phyloP scores from a whole-genome alignment of 139 green algal species.

The Chlorella ohadii region DNA sequence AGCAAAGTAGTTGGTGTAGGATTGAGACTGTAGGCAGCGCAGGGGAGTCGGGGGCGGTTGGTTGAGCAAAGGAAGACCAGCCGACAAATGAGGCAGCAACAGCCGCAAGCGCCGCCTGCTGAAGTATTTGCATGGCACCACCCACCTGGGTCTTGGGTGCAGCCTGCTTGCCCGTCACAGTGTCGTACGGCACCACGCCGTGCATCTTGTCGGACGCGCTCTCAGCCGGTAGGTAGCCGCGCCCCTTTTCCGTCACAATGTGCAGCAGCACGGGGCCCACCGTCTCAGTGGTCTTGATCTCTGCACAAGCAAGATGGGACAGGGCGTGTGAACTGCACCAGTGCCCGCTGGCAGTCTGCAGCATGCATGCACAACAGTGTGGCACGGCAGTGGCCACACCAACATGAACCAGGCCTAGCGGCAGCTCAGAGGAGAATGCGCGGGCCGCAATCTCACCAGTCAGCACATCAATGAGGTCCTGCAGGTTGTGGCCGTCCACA shows the following conservation, averaged over 20 bases:
- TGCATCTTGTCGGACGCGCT: constrained; percentile 97
- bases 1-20: constrained; percentile 99
- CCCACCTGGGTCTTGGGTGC: constrained; percentile 64
- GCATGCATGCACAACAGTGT: not conserved
- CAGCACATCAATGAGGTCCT: constrained; percentile 88
- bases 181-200: constrained; percentile 97
- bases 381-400: too few species aligned
- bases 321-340: not conserved
- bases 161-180: constrained; percentile 90
- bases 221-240: constrained; percentile 94
- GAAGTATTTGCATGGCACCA: not conserved
- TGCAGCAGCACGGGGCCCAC: constrained; percentile 97
- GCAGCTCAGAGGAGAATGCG: too few species aligned
- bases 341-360: not conserved
- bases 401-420: too few species aligned
- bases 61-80: too few species aligned
- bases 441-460: constrained; percentile 43
- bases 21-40: constrained; percentile 64
- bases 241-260: constrained; percentile 97
- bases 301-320: constrained; percentile 45
- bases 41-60: too few species aligned
- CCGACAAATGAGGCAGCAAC: too few species aligned
- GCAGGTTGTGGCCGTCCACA: constrained; percentile 97
- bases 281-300: constrained; percentile 94
- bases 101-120: too few species aligned